Evolutionary conservation across 768 basidiomycete genomes (phyloP), one percentile per base, ranked within the genome.

Genomic region (Mycena alexandri): DNA sequence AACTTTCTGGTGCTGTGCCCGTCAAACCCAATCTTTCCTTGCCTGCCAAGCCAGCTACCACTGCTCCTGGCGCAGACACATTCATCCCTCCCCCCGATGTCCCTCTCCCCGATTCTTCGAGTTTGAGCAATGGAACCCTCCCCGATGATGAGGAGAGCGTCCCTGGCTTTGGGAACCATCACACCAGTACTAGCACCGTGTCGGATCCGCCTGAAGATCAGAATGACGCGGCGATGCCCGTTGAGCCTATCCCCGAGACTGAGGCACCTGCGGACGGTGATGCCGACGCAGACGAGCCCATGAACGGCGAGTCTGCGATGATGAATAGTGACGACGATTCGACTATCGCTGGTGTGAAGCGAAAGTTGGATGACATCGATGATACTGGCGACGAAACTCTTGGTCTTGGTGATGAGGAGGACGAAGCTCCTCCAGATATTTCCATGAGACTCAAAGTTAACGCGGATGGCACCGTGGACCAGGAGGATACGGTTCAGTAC

Each of bases 401-500:
- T 47, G 81, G 77, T 47, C 81, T 83, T 47, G 81, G 77, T 19
- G 86, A 83, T 34, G 82, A 79, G 36, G 79, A 86, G 50, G 85
- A 87, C 43, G 88, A 87, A 21, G 84, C 78, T 50, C 62, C 78
- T 41, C 73, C 76, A 36, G 77, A 82, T 36, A 80, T 83, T 41
- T 79, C 85, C 44, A 73, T 85, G 50, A 84, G 90, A 50, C 78
- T 93, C 70, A 93, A 93, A 76, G 92, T 97, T 59, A 94, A 93
- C 73, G 71, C 93, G 10, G 95, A 98, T 75, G 97, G 96, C 24
- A 94, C 95, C 0, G 96, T 98, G 33, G 93, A 96, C 61, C 96
- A 99, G 78, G 90, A 90, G 70, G 98, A 99, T 75, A 91, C 89
- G 42, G 95, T 99, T 72, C 91, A 91, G 96, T 96, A 78, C 71